phyloP scores from a whole-genome alignment of 2,329 filamentous ascomycete species.

The Lanzia echinophila region DNA sequence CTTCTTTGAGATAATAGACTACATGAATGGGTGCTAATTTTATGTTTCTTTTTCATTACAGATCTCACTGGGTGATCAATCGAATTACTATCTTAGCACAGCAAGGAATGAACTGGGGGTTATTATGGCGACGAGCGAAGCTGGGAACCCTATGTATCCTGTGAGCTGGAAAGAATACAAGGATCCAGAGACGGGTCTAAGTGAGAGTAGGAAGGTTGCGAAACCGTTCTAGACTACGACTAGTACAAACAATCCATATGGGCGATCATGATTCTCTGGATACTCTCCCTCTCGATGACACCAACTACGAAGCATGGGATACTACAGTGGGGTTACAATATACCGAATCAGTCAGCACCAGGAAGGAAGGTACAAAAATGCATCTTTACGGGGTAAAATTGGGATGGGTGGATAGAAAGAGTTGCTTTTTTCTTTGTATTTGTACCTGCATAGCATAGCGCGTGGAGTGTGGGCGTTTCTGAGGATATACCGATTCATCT shows the following conservation, averaged over 20 bases:
- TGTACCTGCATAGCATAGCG: not conserved
- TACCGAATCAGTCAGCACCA: too few relatives aligned
- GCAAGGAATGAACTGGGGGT: slow-evolving; percentile 88
- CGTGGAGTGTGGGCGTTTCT: not conserved
- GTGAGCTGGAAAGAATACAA: slow-evolving; percentile 93
- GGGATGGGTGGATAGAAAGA: too few relatives aligned
- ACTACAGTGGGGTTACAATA: too few relatives aligned
- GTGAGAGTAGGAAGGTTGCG: slow-evolving; percentile 84
- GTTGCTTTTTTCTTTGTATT: not conserved
- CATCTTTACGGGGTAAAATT: too few relatives aligned
- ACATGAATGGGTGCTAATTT: not conserved
- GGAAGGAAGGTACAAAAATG: too few relatives aligned
- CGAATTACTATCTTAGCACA: slow-evolving; percentile 91
- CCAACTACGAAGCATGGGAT: too few relatives aligned
- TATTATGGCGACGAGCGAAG: slow-evolving; percentile 84
- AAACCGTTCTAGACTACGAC: slow-evolving; percentile 61
- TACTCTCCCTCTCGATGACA: too few relatives aligned
- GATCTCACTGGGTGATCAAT: slow-evolving; percentile 89
- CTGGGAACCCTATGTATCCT: slow-evolving; percentile 84
- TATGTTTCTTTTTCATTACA: slow-evolving; percentile 27
- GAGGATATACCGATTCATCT: not conserved
- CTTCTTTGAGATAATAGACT: not conserved
- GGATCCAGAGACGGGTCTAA: slow-evolving; percentile 70
- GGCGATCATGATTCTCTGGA: too few relatives aligned
- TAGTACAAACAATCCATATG: too few relatives aligned